Evolutionary conservation across 2,329 filamentous ascomycete genomes (phyloP), one percentile per base, ranked within the genome.

Genomic region (Botryotinia globosa): DNA sequence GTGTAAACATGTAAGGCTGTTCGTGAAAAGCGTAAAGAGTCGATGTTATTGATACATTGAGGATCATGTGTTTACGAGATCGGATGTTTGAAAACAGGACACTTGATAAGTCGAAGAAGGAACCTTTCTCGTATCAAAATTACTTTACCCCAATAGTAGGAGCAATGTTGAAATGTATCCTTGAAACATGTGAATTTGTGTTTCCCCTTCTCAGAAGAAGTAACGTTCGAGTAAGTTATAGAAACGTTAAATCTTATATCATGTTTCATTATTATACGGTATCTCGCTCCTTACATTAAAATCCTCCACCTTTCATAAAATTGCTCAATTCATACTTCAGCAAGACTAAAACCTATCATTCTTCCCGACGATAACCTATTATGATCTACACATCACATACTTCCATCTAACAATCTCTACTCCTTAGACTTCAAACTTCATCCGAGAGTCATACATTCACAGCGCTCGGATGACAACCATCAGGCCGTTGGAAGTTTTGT

Each of bases 221-320:
- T 39, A 1, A 1, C 8, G 4, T n/a, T 39, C 6, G 12, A 4
- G 10, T n/a, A 4, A 9, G n/a, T n/a, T 18, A 1, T n/a, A 61
- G 3, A 22, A n/a, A 39, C 10, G 8, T 7, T 14, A 10, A 4
- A n/a, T 62, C 14, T n/a, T 18, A 18, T 18, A 18, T n/a, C 12
- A 16, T 61, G 25, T 12, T 9, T 39, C 12, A 22, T 37, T 2
- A 14, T 18, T 18, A 4, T 3, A 18, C 14, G 1, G 6, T n/a
- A 18, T 56, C 12, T 56, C 16, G 3, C 29, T 56, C 0, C 1
- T 2, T 29, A 18, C 6, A 2, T 18, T 18, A 2, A 32, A 56
- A 29, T 0, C 0, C 4, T 7, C 37, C 9, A 18, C 3, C 0
- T 12, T 54, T 16, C 3, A 8, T 2, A 16, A 29, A 5, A 2